Evolutionary conservation across 2,329 filamentous ascomycete genomes (phyloP).

Genomic region (Fusarium solani-melongenae): DNA sequence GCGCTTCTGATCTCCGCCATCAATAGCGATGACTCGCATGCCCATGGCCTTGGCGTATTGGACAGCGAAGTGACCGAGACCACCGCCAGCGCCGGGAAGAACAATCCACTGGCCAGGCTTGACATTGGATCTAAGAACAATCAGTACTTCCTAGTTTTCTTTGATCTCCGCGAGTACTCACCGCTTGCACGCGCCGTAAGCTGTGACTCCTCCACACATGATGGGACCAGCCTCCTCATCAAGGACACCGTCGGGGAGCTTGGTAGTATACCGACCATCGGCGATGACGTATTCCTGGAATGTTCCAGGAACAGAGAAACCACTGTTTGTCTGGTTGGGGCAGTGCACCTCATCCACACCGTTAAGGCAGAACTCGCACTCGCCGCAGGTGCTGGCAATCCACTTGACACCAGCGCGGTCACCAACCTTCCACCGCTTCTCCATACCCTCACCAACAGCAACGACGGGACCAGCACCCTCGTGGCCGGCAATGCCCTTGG

Average conservation of each 20-base stretch:
- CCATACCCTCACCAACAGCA: constrained; percentile 78
- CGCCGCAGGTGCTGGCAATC: constrained; percentile 85
- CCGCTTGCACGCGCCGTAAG: constrained; percentile 87
- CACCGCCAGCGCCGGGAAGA: constrained; percentile 86
- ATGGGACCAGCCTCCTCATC: constrained; percentile 82
- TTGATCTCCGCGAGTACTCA: not conserved
- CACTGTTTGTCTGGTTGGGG: constrained; percentile 76
- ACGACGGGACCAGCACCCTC: constrained; percentile 84
- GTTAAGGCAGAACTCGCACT: constrained; percentile 82
- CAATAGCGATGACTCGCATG: constrained; percentile 79
- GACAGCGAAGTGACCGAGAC: constrained; percentile 77
- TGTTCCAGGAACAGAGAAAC: constrained; percentile 87
- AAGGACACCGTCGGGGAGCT: constrained; percentile 76
- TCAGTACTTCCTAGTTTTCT: not conserved
- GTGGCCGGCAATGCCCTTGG: constrained; percentile 71
- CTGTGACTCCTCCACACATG: constrained; percentile 83
- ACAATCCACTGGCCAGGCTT: constrained; percentile 80
- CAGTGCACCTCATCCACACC: constrained; percentile 82
- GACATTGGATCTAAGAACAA: constrained; percentile 61
- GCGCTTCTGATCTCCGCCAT: constrained; percentile 82
- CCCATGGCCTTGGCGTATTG: constrained; percentile 94
- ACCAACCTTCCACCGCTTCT: constrained; percentile 76
- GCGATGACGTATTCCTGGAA: constrained; percentile 91
- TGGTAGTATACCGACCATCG: constrained; percentile 83
- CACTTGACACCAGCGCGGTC: constrained; percentile 89